Evolutionary conservation across 805 yeast genomes (phyloP).

Genomic region (Candida ascalaphidarum): DNA sequence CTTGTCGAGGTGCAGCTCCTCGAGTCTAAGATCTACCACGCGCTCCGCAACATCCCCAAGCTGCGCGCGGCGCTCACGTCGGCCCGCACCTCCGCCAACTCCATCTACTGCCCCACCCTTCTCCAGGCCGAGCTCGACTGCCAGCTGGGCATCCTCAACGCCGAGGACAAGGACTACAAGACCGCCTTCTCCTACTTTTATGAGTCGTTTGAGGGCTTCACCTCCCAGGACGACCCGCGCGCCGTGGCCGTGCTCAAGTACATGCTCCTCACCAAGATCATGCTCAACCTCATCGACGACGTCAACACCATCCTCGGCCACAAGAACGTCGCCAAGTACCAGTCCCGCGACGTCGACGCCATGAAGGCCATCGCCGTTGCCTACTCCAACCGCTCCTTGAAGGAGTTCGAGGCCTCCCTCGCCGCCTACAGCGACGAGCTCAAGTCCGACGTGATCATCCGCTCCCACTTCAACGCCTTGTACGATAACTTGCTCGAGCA

Average conservation of each 20-base stretch:
- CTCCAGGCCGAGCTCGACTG: constrained; percentile 91
- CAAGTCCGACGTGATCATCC: constrained; percentile 78
- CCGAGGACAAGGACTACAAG: constrained; percentile 93
- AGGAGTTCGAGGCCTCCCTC: constrained; percentile 84
- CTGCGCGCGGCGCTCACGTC: constrained; percentile 88
- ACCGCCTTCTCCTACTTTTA: constrained; percentile 93
- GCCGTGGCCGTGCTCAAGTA: constrained; percentile 80
- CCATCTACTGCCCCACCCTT: constrained; percentile 90
- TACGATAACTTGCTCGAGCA: constrained; percentile 92
- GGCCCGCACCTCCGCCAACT: constrained; percentile 95
- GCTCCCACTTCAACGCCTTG: constrained; percentile 85
- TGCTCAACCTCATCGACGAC: constrained; percentile 83
- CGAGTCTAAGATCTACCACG: constrained; percentile 85
- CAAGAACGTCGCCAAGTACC: constrained; percentile 60
- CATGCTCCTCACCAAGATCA: constrained; percentile 86
- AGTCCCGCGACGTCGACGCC: constrained; percentile 85
- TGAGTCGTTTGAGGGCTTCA: constrained; percentile 90
- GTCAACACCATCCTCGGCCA: constrained; percentile 69
- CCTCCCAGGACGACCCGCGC: constrained; percentile 50
- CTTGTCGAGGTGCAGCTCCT: constrained; percentile 91
- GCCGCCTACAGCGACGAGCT: constrained; percentile 64
- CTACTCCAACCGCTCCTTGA: constrained; percentile 79
- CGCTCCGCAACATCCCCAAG: constrained; percentile 83
- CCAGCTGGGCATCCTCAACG: constrained; percentile 92
- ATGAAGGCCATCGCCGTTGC: constrained; percentile 92